Evolutionary conservation across 164 flowering plant species (phyloP), one percentile per base, ranked within the genome.

Genomic region (Chimonanthus praecox): DNA sequence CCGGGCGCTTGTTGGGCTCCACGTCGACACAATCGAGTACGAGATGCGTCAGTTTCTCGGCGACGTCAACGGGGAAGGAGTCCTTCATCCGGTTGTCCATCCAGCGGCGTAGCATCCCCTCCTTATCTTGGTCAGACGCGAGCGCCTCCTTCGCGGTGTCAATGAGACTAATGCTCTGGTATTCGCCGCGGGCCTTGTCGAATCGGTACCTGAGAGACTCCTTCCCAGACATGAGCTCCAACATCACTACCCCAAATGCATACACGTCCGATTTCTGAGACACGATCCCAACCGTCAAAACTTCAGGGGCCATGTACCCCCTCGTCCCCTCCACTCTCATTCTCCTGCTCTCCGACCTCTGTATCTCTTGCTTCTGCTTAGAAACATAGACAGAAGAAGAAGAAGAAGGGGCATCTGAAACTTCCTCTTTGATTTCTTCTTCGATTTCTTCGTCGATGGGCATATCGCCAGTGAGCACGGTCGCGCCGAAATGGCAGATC

Each of bases 261-360:
- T 83, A 92, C 63, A 92, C 90, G 76, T 92, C 98, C 58, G 92
- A 76, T 67, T 85, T 81, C 85, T 84, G 88, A 45, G 92, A 85
- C 47, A 82, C 83, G 43, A 82, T 51, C 4, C 93, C 94, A 48
- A 74, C 80, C 9, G 80, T 44, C 51, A 75, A 79, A 50, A 85
- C 87, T 63, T 92, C 96, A 81, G 93, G 94, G 73, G 96, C 80
- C 96, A 91, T 92, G 88, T 90, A 90, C 0, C 92, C 95, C 67
- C 80, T 78, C 65, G 80, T 85, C 7, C 81, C 94, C 58, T 89
- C 85, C 78, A 92, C 82, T 73, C 81, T 83, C 79, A 18, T 63
- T 6, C 7, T 15, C 58, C 77, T 49, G 6, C 81, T 76, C 15
- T 69, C 60, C 9, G 44, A 69, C 49, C 21, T 74, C 76, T 47